phyloP scores from a whole-genome alignment of 305 asterid genomes.

The Fraxinus albicans region DNA sequence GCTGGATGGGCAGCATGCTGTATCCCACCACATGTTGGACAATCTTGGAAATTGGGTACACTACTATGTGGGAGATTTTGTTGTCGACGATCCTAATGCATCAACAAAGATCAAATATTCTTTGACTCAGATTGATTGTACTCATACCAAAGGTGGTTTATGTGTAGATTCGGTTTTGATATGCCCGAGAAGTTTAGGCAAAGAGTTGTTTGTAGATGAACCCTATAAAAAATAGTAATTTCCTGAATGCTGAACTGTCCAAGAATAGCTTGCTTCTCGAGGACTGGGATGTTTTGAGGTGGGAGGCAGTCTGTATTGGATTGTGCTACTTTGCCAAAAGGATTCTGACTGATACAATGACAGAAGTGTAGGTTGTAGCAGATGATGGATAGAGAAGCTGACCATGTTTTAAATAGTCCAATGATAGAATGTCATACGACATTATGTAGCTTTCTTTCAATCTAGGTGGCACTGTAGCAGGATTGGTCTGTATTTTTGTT shows the following conservation, averaged over 20 bases:
- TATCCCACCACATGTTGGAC: conserved; percentile 43
- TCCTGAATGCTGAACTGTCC: neutral
- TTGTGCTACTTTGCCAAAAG: too few species aligned
- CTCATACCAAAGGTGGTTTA: conserved; percentile 85
- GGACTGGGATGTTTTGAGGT: neutral
- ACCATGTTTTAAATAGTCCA: too few species aligned
- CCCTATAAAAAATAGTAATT: neutral
- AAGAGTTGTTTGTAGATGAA: neutral
- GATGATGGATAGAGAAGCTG: too few species aligned
- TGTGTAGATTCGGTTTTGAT: conserved; percentile 73
- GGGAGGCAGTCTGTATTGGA: neutral
- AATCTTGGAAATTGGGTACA: conserved; percentile 68
- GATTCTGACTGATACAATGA: too few species aligned
- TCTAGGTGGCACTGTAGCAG: too few species aligned
- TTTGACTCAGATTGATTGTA: conserved; percentile 75
- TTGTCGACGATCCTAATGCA: conserved; percentile 39
- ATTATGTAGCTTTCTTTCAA: too few species aligned
- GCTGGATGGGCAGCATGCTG: conserved; percentile 50
- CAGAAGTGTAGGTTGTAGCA: too few species aligned
- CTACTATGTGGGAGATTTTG: conserved; percentile 73
- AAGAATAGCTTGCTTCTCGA: neutral
- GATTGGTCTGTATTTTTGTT: neutral
- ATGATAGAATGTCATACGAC: too few species aligned
- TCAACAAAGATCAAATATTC: conserved; percentile 55
- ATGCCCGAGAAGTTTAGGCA: conserved; percentile 36